Percentiles rank a stretch among this genome's conserved stretches.
Conservation (phyloP, 2,329 filamentous ascomycete species). For the Stylonectria norvegica region DNA sequence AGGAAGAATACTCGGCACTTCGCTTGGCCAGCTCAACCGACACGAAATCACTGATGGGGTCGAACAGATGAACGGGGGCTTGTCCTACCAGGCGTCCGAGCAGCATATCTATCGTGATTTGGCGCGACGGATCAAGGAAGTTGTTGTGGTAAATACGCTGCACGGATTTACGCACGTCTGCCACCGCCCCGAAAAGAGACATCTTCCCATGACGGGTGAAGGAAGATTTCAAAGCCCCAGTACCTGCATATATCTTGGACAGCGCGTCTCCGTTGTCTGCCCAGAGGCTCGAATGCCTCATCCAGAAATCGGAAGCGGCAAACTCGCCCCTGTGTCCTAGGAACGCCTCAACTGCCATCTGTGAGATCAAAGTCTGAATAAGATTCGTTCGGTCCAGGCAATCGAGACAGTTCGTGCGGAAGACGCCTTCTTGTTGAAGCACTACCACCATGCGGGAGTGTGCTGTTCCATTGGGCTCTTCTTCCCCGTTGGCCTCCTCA, state of each 20-base stretch:
- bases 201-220: conserved; percentile 95
- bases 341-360: conserved; percentile 87
- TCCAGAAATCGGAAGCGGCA: conserved; percentile 80
- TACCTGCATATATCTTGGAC: conserved; percentile 94
- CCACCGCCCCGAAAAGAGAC: conserved; percentile 87
- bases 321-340: conserved; percentile 67
- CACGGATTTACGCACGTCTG: conserved; percentile 93
- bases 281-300: conserved; percentile 89
- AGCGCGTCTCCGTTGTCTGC: conserved; percentile 94
- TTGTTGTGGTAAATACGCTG: conserved; percentile 97
- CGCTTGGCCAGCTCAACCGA: conserved; percentile 68
- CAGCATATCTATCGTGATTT: conserved; percentile 92
- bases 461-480: conserved; percentile 36
- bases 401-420: conserved; percentile 93
- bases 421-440: conserved; percentile 90
- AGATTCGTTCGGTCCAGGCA: conserved; percentile 94
- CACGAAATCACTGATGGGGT: conserved; percentile 92
- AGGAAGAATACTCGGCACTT: conserved; percentile 70
- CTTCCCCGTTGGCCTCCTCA: conserved; percentile 62
- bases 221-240: conserved; percentile 89
- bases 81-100: conserved; percentile 83
- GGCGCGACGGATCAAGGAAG: conserved; percentile 87
- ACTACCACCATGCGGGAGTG: conserved; percentile 59
- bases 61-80: conserved; percentile 77
- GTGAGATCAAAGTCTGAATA: conserved; percentile 92